A percentile compares a stretch with the other conserved stretches of the same genome.
phyloP scores from a whole-genome alignment of 108 stramenopile species.

The Poteriospumella lacustris region DNA sequence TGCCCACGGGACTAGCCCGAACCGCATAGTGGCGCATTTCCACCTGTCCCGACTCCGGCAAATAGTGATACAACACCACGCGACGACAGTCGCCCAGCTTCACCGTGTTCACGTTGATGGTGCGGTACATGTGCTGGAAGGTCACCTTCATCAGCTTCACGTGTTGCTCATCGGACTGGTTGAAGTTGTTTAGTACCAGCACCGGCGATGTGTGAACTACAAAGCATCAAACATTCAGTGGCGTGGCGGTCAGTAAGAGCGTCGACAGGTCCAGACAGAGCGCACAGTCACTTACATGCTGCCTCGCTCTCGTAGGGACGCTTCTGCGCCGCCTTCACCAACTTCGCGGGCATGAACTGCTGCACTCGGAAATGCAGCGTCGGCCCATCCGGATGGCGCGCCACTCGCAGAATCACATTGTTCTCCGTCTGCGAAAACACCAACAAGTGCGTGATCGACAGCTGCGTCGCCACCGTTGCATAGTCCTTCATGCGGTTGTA shows the following conservation, averaged over 20 bases:
- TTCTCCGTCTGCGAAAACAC: slow-evolving; percentile 76
- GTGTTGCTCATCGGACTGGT: slow-evolving; percentile 68
- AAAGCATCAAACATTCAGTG: neutral
- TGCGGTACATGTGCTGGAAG: slow-evolving; percentile 98
- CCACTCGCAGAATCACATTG: slow-evolving; percentile 70
- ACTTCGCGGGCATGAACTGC: slow-evolving; percentile 70
- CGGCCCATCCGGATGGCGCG: slow-evolving; percentile 83
- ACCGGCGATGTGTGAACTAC: slow-evolving; percentile 59
- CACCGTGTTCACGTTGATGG: slow-evolving; percentile 89
- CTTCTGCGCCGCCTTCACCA: slow-evolving; percentile 70
- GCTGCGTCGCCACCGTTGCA: slow-evolving; percentile 60
- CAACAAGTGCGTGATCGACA: slow-evolving; percentile 90
- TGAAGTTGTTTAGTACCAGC: slow-evolving; percentile 98
- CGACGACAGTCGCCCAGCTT: slow-evolving; percentile 84
- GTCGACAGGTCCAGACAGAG: too few relatives aligned
- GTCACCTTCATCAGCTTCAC: slow-evolving; percentile 92
- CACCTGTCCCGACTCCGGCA: slow-evolving; percentile 59
- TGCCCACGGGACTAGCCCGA: slow-evolving; percentile 86
- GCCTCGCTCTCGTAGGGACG: slow-evolving; percentile 68
- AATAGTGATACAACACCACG: slow-evolving; percentile 78
- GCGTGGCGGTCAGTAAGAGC: neutral
- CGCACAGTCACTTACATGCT: slow-evolving; percentile 50
- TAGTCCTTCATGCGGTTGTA: slow-evolving; percentile 51
- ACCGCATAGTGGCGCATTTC: slow-evolving; percentile 96
- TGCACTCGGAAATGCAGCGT: slow-evolving; percentile 84